Evolutionary conservation across 1,139 yeast genomes (phyloP), one percentile per base, ranked within the genome.

Genomic region (Candida sp.): DNA sequence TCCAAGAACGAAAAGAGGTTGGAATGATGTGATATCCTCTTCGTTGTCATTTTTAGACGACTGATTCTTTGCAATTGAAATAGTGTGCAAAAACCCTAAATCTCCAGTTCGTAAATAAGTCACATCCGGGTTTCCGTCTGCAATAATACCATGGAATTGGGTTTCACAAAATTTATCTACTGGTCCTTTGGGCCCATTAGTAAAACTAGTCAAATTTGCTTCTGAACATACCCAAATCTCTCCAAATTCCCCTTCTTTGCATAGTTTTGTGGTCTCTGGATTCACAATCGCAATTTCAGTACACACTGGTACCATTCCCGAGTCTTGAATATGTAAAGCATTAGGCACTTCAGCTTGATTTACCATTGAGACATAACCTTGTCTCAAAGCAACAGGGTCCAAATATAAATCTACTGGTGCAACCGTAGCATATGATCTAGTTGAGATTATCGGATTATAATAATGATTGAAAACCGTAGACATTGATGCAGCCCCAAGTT

Each of bases 191-290:
- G 80, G 79, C 2, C 83, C 81, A 47, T 78, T 76, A 40, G 83
- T 79, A 58, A 84, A 84, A 4, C 81, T 79, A 6, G 72, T 61
- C 33, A 83, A 83, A 53, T 84, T 89, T 1, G 93, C 96, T 52
- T 90, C 96, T 1, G 96, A 86, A 49, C 87, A 80, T 2, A 93
- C 95, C 99, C 99, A 93, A 38, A 93, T 90, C 65, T 93, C 99
- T 34, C 99, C 99, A 61, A 82, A 84, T 61, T 95, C 99, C n/a
- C 98, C 98, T 45, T 84, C 85, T 48, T 79, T 81, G 61, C 99
- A 93, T 15, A 90, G 68, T 42, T 70, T 68, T 40, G 79, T 66
- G 0, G 97, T 93, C 60, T 91, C 97, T 0, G 99, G 99, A 53
- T 95, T 95, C 4, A 93, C 98, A 49, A 93, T 87, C 1, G 96